Evolutionary conservation across 306 rosid genomes (phyloP), one percentile per base, ranked within the genome.

Genomic region (Albizia julibrissin): DNA sequence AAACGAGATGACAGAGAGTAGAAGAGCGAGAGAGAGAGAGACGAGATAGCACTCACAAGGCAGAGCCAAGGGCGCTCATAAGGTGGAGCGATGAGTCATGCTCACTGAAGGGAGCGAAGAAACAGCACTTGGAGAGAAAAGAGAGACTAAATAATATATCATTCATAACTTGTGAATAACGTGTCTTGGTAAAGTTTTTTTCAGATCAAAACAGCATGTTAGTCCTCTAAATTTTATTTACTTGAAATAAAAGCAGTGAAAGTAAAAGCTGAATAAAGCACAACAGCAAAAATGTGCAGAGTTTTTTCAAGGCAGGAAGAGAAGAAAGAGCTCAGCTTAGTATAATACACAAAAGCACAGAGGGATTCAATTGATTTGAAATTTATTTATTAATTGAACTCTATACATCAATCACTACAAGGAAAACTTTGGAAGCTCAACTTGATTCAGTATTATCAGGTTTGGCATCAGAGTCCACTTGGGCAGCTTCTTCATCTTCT

Each of bases 391-490:
- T 69, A 39, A 54, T 58, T 77, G 37, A 56, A 76, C 37, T 54
- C 64, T 74, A 52, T 62, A 65, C 73, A 52, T 59, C 16, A 59
- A 82, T 77, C 22, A 78, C 24, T 58, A 88, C 80, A 66, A 14
- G 10, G 15, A 12, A 43, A 54, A 74, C 52, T 47, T 66, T 44
- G 62, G 33, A 37, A 81, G 62, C 74, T 89, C 83, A 83, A 76
- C 52, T 81, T 83, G 83, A 69, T 83, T 85, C 84, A 76, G 69
- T 44, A 65, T 12, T 77, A 76, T 77, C 87, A 70, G 69, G n/a
- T 70, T 84, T 61, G 69, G 31, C 81, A n/a, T 46, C 88, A 3
- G 82, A 52, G 54, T 79, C 89, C 74, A 33, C 87, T 86, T 84
- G 86, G 24, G 84, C 18, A 73, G 3, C 75, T 44, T 82, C 89